Base-by-base conservation (phyloP, 441 rosid genomes). In the Euphorbia celastroides region DNA sequence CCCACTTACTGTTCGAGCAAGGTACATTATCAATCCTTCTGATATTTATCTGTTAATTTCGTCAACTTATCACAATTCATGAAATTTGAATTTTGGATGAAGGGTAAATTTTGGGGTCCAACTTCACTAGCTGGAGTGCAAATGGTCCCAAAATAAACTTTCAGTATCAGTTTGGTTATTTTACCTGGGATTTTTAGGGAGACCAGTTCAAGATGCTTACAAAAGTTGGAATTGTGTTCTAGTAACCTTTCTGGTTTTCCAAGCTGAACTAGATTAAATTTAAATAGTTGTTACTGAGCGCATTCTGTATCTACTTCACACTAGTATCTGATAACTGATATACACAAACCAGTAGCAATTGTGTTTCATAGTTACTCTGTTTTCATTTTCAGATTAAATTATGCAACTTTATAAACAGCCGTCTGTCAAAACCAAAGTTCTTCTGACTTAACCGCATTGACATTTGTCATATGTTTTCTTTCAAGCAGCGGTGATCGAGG, bases 401-500 rank as follows among this genome's bases (percentile, higher is more conserved):
- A 48, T 48, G 52, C 44, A 17, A 36, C 8, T 36, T 23, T 42
- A 42, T 6, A 20, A n/a, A 12, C n/a, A 20, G 50, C 52, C 32
- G 52, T 51, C 52, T 57, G 23, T 55, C 30, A 11, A 50, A 31
- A 3, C 38, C 34, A 22, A 13, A 67, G 0, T 34, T 30, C n/a
- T 59, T 48, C 23, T 10, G n/a, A 30, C 65, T 60, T 26, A 46
- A 50, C 19, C 7, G 3, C 26, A 8, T 20, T n/a, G 2, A 9
- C 6, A 7, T 9, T 66, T 30, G 22, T 23, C 7, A 8, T 4
- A 36, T 2, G 14, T 57, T 34, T 34, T 52, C 55, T 25, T 50
- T 9, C 32, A 32, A 66, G 38, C 60, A 76, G 85, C 65, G 64
- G 63, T 54, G 73, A 64, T 58, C 69, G 34, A 55, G 72, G 77